These are phyloP conservation scores for Stachybotrys echinatus DNA, from an alignment of 2,329 filamentous ascomycete species.

Conservation along the genomic window DNA sequence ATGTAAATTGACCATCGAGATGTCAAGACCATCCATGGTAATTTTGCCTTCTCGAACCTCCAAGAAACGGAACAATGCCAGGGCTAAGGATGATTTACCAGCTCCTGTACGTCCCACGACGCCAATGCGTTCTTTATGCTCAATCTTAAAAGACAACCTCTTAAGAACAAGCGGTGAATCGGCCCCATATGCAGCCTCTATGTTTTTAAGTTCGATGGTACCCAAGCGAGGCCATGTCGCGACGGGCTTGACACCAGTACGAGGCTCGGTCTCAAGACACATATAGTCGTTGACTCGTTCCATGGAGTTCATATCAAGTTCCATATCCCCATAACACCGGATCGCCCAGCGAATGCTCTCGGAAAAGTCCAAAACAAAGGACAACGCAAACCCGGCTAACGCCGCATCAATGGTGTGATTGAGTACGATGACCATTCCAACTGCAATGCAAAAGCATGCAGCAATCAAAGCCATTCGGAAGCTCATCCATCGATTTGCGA, in stretches of 20 bases:
- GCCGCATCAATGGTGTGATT: conserved; percentile 59
- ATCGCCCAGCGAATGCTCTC: conserved; percentile 60
- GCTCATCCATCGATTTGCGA: conserved; percentile 73
- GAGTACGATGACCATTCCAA: conserved; percentile 59
- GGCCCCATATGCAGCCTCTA: conserved; percentile 1
- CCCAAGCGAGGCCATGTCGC: conserved; percentile 28
- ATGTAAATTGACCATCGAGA: conserved; percentile 59
- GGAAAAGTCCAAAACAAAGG: conserved; percentile 68
- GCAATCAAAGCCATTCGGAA: conserved; percentile 68
- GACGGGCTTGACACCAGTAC: conserved; percentile 50
- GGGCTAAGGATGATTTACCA: conserved; percentile 63
- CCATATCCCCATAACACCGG: conserved; percentile 62
- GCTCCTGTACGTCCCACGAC: conserved; percentile 67
- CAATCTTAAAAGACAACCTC: conserved; percentile 56
- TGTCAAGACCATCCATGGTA: conserved; percentile 63
- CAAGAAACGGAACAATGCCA: conserved; percentile 66
- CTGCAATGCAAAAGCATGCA: conserved; percentile 60
- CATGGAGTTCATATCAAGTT: conserved; percentile 71
- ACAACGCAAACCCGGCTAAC: conserved; percentile 69
- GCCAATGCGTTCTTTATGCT: conserved; percentile 57
- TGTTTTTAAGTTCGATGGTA: not conserved
- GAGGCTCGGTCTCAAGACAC: conserved; percentile 54
- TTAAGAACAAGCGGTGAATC: conserved; percentile 50
- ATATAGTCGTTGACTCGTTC: conserved; percentile 67
- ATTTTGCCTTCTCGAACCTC: conserved; percentile 57